Base-by-base conservation (phyloP, 805 yeast genomes). In the Candida tammaniensis region DNA sequence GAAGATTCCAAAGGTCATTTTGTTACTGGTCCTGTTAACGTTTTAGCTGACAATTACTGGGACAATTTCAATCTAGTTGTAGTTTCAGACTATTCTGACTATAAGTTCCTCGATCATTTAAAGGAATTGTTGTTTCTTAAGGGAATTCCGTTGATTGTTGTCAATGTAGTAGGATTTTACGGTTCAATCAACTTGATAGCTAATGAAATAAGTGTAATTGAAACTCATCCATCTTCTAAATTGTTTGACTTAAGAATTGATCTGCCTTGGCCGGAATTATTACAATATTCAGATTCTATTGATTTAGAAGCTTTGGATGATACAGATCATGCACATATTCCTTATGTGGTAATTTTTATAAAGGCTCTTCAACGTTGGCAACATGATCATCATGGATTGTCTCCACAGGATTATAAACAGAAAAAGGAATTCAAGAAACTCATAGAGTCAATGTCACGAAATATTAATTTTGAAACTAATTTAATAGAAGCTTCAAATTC, bases 241-340 rank as follows among this genome's bases (percentile, higher is more conserved):
- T 49, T 80, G 2, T 76, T 70, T 17, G 95, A 86, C 48, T 57
- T 88, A 38, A 61, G 95, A 33, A 56, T 88, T 2, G 80, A 78
- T 39, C 36, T 52, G 4, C 85, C 93, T 1, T 91, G 96, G 96
- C 59, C 67, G 1, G 87, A 84, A 44, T 57, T 88, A 6, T 54
- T 57, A 23, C 59, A 56, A 0, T 78, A 68, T 44, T 66, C 74
- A 11, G 73, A 76, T 31, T 54, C 74, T 1, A 61, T 79, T 29
- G 76, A 80, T 35, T 43, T 83, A 9, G 63, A 64, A 1, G 19
- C 41, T 0, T 39, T 81, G 24, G 71, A 67, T 30, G 74, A 68
- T 25, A 61, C 61, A 4, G 68, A 64, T 11, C 68, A 72, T 37
- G 74, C 86, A 0, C 80, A 81, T 45, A 68, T 86, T 7, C 96